Conservation (phyloP, 305 asterid species). For the Fraxinus velutina region DNA sequence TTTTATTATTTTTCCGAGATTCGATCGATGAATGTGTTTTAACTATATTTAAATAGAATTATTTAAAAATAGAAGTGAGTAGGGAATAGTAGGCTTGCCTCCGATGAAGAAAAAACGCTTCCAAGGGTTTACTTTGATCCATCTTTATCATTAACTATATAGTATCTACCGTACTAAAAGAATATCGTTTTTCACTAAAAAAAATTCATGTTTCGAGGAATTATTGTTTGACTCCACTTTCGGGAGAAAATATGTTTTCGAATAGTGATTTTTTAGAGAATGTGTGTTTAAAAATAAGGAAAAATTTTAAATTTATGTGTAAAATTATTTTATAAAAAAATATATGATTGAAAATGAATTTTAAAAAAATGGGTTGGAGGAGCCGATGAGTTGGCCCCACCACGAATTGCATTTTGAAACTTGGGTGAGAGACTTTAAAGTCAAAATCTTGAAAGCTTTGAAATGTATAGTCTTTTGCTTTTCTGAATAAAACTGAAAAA, state of each 20-base stretch:
- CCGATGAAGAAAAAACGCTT: background rate
- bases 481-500: background rate
- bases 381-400: background rate
- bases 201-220: background rate
- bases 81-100: background rate
- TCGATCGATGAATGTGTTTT: background rate
- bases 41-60: background rate
- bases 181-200: too few relatives aligned
- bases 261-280: too few relatives aligned
- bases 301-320: too few relatives aligned
- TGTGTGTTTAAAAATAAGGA: too few relatives aligned
- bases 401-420: background rate
- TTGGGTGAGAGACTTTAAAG: background rate
- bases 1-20: background rate
- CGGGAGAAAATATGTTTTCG: too few relatives aligned
- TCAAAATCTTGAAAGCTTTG: background rate
- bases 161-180: too few relatives aligned
- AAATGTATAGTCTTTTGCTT: background rate
- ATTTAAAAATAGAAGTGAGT: background rate
- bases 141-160: too few relatives aligned
- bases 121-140: background rate
- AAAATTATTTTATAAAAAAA: too few relatives aligned
- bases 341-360: background rate
- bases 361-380: background rate
- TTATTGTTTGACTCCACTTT: too few relatives aligned